Percentiles rank a stretch among this genome's conserved stretches.
These are phyloP conservation scores for Aureobasidium sp. DNA, from an alignment of 2,329 filamentous ascomycete species.

Conservation along the genomic window DNA sequence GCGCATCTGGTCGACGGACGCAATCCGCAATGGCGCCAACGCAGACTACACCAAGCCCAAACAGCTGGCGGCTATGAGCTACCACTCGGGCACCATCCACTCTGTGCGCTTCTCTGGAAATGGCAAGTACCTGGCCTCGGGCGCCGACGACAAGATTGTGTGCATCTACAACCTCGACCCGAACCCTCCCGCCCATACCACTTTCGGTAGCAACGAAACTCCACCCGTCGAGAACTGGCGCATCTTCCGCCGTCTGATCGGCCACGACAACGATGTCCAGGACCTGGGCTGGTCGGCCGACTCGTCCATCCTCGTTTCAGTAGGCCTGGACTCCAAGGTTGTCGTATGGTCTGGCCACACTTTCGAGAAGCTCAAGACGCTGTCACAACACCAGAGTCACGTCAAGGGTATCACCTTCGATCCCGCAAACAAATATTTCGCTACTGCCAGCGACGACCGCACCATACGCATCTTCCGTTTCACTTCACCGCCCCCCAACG, in stretches of 20 bases:
- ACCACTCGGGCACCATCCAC: conserved; percentile 95
- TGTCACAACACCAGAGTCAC: conserved; percentile 90
- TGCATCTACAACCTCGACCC: conserved; percentile 91
- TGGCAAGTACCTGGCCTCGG: conserved; percentile 89
- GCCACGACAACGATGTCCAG: conserved; percentile 97
- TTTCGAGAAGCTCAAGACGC: conserved; percentile 93
- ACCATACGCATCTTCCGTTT: conserved; percentile 97
- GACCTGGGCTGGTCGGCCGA: conserved; percentile 96
- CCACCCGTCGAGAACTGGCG: conserved; percentile 98
- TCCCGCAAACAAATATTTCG: conserved; percentile 98
- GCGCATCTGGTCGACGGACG: conserved; percentile 94
- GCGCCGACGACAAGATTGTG: conserved; percentile 97
- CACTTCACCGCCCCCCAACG: conserved; percentile 81
- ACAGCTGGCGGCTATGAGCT: conserved; percentile 96
- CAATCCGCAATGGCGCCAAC: conserved; percentile 75
- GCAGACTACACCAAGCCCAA: conserved; percentile 68
- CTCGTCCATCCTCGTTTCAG: conserved; percentile 90
- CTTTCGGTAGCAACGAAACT: conserved; percentile 82
- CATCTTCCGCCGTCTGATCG: conserved; percentile 84
- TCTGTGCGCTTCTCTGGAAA: conserved; percentile 95
- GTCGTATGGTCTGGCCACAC: conserved; percentile 98
- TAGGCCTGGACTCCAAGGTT: conserved; percentile 94
- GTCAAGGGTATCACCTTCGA: conserved; percentile 99
- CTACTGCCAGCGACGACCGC: conserved; percentile 92
- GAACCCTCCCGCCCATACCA: conserved; percentile 66